Evolutionary conservation across 2,329 filamentous ascomycete species (phyloP).

Genomic region (Blastomyces gilchristii): DNA sequence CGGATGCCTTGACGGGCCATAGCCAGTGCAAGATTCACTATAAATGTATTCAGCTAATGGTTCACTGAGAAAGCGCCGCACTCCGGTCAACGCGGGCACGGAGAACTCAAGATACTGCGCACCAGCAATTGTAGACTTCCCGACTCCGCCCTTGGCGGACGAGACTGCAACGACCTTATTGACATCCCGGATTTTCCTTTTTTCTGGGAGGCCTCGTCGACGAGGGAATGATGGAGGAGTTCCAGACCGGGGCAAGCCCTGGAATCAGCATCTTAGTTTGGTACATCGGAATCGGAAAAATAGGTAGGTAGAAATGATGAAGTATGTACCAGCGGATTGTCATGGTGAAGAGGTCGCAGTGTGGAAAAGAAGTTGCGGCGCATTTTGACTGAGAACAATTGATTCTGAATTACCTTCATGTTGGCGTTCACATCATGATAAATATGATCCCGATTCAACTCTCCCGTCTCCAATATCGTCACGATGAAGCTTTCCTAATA

Average conservation of each 20-base stretch:
- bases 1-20: conserved; percentile 73
- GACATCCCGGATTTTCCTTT: conserved; percentile 71
- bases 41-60: conserved; percentile 1
- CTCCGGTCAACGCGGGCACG: background rate
- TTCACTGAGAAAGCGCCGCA: no score
- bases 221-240: conserved; percentile 57
- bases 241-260: conserved; percentile 79
- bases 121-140: conserved; percentile 90
- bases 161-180: conserved; percentile 92
- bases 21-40: conserved; percentile 70
- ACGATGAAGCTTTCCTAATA: background rate
- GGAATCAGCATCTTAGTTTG: conserved; percentile 7
- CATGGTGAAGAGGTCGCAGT: conserved; percentile 52
- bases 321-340: conserved; percentile 68
- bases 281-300: background rate
- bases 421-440: conserved; percentile 3
- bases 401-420: conserved; percentile 5
- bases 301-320: background rate
- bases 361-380: conserved; percentile 47
- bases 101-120: conserved; percentile 17
- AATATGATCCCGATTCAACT: conserved; percentile 8
- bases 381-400: conserved; percentile 19
- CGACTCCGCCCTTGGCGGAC: conserved; percentile 95
- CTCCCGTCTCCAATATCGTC: conserved; percentile 2
- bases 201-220: conserved; percentile 69